These are phyloP conservation scores for Mucor plumbeus DNA, from an alignment of 371 early-diverging fungal genomes.

Conservation along the genomic window DNA sequence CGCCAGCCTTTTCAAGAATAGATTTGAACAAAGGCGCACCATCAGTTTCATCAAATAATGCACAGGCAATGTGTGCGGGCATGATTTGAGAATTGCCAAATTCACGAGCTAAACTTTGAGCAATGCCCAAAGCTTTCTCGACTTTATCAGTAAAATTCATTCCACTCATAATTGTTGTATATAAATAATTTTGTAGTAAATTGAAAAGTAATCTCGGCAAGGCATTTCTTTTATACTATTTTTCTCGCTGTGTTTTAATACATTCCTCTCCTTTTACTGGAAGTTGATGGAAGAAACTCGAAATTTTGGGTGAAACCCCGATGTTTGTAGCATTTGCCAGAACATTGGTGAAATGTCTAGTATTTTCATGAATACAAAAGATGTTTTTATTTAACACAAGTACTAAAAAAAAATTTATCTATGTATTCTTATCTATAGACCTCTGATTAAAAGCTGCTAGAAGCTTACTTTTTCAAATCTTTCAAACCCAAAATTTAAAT, in stretches of 20 bases:
- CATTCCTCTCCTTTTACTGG: constrained; percentile 1
- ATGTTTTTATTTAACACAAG: background rate
- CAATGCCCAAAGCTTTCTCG: constrained; percentile 64
- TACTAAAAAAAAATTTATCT: background rate
- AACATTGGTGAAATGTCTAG: constrained; percentile 8
- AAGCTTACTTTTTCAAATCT: background rate
- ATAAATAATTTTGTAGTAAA: constrained; percentile 2
- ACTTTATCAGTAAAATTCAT: constrained; percentile 93
- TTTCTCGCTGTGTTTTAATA: constrained; percentile 12
- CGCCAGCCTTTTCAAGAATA: constrained; percentile 84
- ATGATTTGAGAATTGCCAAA: constrained; percentile 77
- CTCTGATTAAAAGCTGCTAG: too few species aligned
- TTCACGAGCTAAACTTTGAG: constrained; percentile 80
- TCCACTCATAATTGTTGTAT: constrained; percentile 51
- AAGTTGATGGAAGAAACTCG: constrained; percentile 18
- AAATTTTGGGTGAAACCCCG: constrained; percentile 10
- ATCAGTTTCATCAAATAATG: constrained; percentile 78
- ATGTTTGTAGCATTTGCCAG: constrained; percentile 4
- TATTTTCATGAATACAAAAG: background rate
- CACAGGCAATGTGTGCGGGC: constrained; percentile 83
- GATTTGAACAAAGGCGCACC: constrained; percentile 67
- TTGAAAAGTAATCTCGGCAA: background rate
- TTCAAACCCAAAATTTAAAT: background rate
- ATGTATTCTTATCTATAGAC: too few species aligned
- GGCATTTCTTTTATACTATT: constrained; percentile 3